A percentile compares a stretch with the other conserved stretches of the same genome.
phyloP scores from a whole-genome alignment of 345 rosid species.

The Syzygium grande region DNA sequence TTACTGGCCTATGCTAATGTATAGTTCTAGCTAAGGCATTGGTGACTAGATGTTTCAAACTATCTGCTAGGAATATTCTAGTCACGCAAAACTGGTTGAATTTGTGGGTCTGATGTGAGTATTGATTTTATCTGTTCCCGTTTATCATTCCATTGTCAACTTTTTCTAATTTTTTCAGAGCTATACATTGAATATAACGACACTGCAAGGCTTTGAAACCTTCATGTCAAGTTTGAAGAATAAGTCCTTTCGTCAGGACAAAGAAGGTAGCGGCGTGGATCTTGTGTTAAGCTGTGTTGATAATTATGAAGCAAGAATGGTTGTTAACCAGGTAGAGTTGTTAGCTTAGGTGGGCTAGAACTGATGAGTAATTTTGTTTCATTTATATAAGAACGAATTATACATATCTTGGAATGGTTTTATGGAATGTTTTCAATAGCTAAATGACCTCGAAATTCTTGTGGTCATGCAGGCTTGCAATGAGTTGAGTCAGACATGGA shows the following conservation, averaged over 20 bases:
- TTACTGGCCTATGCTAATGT: not conserved
- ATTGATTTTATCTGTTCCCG: not conserved
- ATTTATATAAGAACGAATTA: not conserved
- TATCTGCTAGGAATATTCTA: not conserved
- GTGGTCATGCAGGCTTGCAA: slow-evolving; percentile 69
- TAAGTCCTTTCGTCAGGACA: slow-evolving; percentile 50
- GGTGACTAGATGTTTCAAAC: not conserved
- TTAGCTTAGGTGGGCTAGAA: not conserved
- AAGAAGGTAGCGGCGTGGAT: slow-evolving; percentile 85
- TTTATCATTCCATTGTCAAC: not conserved
- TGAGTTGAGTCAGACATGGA: slow-evolving; percentile 89
- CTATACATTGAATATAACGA: slow-evolving; percentile 87
- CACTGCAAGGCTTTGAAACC: slow-evolving; percentile 90
- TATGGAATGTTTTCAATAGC: not conserved
- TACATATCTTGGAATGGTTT: not conserved
- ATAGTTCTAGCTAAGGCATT: not conserved
- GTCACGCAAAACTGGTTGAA: not conserved
- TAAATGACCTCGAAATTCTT: not conserved
- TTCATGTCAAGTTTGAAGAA: slow-evolving; percentile 68
- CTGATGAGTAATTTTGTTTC: not conserved
- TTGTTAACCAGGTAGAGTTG: slow-evolving; percentile 81
- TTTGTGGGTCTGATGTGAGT: not conserved
- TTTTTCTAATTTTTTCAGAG: slow-evolving; percentile 32
- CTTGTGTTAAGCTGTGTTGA: slow-evolving; percentile 97
- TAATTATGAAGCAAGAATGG: slow-evolving; percentile 96